phyloP scores from a whole-genome alignment of 345 rosid genomes.

The Cardamine resedifolia region DNA sequence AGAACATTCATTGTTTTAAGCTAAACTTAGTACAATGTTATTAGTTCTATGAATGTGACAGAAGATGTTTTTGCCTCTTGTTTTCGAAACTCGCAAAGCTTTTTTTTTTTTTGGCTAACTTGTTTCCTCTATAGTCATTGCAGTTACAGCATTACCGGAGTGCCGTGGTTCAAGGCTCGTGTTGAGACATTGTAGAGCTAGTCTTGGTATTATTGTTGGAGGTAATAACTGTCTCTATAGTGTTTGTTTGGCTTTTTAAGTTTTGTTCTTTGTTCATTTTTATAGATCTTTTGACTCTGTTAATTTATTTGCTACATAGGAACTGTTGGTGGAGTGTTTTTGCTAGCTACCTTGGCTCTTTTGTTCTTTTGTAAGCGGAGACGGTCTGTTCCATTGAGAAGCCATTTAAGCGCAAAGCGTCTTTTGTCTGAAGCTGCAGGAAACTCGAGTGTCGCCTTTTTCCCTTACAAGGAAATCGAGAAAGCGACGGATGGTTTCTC shows the following conservation, averaged over 20 bases:
- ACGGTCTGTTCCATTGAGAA: constrained; percentile 47
- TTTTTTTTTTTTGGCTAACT: constrained; percentile 19
- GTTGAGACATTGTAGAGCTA: constrained; percentile 45
- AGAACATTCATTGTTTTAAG: neutral
- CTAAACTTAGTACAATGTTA: neutral
- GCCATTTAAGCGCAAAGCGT: constrained; percentile 61
- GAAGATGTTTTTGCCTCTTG: neutral
- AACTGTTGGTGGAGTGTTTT: constrained; percentile 54
- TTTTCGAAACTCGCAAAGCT: neutral
- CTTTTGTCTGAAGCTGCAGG: constrained; percentile 78
- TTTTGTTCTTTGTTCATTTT: neutral
- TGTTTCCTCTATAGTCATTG: neutral
- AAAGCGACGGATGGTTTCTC: constrained; percentile 74
- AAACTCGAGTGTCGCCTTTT: constrained; percentile 67
- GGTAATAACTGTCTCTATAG: constrained; percentile 43
- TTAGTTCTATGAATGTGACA: neutral
- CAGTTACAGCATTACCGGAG: constrained; percentile 33
- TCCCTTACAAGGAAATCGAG: constrained; percentile 69
- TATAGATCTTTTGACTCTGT: constrained; percentile 21
- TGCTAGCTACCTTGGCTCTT: constrained; percentile 46
- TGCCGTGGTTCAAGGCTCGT: constrained; percentile 48
- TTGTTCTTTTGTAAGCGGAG: constrained; percentile 46
- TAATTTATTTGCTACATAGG: constrained; percentile 43
- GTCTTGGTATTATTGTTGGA: constrained; percentile 57
- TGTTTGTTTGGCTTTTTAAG: neutral